Evolutionary conservation across 2,329 filamentous ascomycete species (phyloP).

Genomic region (Fonsecaea monophora): DNA sequence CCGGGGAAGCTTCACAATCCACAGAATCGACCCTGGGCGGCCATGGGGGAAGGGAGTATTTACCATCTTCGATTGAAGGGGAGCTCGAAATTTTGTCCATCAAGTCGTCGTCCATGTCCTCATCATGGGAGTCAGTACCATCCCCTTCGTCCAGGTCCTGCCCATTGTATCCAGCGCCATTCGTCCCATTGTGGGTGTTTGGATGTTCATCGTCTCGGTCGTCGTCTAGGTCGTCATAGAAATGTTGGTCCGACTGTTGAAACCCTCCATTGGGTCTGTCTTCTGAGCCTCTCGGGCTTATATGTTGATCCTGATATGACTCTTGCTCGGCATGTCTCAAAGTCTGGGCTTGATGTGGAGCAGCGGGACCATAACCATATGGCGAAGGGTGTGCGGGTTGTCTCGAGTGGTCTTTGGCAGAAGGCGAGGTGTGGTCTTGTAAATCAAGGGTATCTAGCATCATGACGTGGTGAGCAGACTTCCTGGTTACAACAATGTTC

Average conservation of each 20-base stretch:
- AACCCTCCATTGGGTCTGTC: conserved; percentile 28
- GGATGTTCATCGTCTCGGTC: conserved; percentile 63
- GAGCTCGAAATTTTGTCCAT: conserved; percentile 99
- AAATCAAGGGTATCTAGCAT: conserved; percentile 88
- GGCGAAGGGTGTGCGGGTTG: conserved; percentile 60
- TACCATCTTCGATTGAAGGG: conserved; percentile 98
- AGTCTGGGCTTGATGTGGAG: conserved; percentile 84
- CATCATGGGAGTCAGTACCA: conserved; percentile 69
- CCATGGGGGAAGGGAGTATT: conserved; percentile 64
- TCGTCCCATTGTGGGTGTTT: conserved; percentile 33
- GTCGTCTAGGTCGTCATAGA: conserved; percentile 60
- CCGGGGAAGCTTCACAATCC: conserved; percentile 41
- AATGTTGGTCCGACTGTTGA: conserved; percentile 28
- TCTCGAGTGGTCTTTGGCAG: conserved; percentile 78
- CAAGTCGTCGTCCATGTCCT: conserved; percentile 86
- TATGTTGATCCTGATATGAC: conserved; percentile 72
- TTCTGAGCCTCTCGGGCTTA: conserved; percentile 62
- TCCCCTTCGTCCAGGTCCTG: conserved; percentile 56
- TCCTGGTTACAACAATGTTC: background rate
- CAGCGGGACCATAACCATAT: conserved; percentile 63
- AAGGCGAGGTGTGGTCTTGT: conserved; percentile 81
- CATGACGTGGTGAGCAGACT: conserved; percentile 19
- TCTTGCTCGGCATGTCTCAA: conserved; percentile 82
- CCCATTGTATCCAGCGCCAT: conserved; percentile 32
- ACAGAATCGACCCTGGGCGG: conserved; percentile 52